Base-by-base conservation (phyloP, 805 yeast species). In the Teunomyces aglyptinius region DNA sequence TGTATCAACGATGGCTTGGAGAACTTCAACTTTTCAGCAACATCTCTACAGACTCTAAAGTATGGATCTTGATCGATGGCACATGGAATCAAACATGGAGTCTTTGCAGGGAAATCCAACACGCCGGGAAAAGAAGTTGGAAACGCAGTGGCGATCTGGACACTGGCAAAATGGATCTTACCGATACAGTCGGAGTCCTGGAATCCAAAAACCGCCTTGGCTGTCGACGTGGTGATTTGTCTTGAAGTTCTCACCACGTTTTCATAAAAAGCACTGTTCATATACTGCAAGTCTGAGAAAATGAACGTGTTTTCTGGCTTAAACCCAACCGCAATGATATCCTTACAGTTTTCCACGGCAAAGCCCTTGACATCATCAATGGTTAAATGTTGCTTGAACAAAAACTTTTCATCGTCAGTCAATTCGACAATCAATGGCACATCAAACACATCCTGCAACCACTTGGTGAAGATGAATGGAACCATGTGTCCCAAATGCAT, bases 31-130 rank as follows among this genome's bases (percentile, higher is more conserved):
- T 92, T 94, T 60, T 84, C 90, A 8, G 99, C 97, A 54, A 94
- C 99, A 65, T 94, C 99, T 71, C 99, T 81, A 69, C 96, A 89
- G 18, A 94, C 95, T 70, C 99, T 81, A 76, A 94, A 94, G 69
- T 94, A 94, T 26, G 99, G 98, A 68, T 94, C 99, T 75, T 92
- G 99, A 66, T 94, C 99, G 64, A 94, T 94, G 41, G 99, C 99
- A 77, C 99, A 94, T 33, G 99, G 99, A 67, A 94, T 94, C 67
- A 94, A 76, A 69, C 96, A 89, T 51, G 97, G 98, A 0, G 97
- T 89, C 73, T 91, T 94, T 41, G 83, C 75, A 39, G 95, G 89
- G 59, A 85, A 70, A 5, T 89, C 97, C 57, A 94, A 79, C 19
- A 94, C 86, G 53, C 85, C 96, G 2, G 98, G 99, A 80, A 89